Evolutionary conservation across 208 protist species (phyloP), one percentile per base, ranked within the genome.

Genomic region (Balamuthia mandrillaris): DNA sequence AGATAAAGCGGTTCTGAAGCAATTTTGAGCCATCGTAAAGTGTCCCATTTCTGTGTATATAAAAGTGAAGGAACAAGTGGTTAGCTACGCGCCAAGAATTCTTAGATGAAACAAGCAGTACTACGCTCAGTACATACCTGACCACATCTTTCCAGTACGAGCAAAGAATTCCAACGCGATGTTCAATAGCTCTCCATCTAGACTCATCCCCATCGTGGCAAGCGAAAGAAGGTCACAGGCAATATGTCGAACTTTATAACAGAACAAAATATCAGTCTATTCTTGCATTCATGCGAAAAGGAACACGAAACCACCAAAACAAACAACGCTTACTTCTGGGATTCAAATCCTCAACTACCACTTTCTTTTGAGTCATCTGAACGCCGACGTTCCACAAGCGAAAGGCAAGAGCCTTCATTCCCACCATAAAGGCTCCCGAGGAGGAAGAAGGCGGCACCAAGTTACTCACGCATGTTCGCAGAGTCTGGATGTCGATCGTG

Each of bases 101-200:
- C 56, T 14, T 4, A 63, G 33, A 18, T 27, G 21, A 10, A 7
- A 68, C 60, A 27, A 7, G 24, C 35, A 68, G 5, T 29, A 5
- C n/a, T 16, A 5, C n/a, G 2, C 2, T n/a, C 12, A 27, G 16
- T 31, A 37, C 66, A 31, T 24, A 77, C 66, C 66, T 5, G 18
- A 41, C 66, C 66, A 77, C 2, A 77, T 18, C 66, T 77, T 77
- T 18, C 66, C 66, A 0, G 66, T 77, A 18, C 66, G 9, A 9
- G 44, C 16, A 45, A 77, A 77, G 66, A 77, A 77, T 45, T 54
- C 54, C 1, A 77, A 77, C n/a, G 66, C 49, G 66, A 39, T 56
- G 0, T 39, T 45, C 0, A 49, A 10, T 3, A 18, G 49, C 42
- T 77, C 66, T 21, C 7, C 12, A 29, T 77, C 66, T 12, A 21